These are phyloP conservation scores for Stentor coeruleus DNA, from an alignment of 73 alveolate genomes.

Conservation along the genomic window DNA sequence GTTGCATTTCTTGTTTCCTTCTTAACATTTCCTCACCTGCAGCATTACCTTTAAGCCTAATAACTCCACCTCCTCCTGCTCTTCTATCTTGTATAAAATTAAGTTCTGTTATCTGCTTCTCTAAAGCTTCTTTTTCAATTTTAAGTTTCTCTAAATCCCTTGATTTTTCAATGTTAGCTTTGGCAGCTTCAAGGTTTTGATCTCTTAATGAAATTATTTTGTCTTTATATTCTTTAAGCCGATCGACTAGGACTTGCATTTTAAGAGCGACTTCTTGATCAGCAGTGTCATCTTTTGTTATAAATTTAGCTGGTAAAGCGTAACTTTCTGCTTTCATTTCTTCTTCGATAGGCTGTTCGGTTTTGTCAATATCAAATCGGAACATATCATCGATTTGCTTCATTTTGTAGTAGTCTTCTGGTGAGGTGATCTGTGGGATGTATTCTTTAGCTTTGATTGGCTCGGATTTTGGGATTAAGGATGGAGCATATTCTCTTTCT, in stretches of 20 bases:
- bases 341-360: too few species aligned
- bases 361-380: background rate
- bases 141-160: constrained; percentile 45
- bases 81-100: constrained; percentile 38
- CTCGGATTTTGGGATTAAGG: background rate
- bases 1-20: constrained; percentile 43
- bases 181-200: constrained; percentile 50
- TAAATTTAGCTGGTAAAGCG: constrained; percentile 22
- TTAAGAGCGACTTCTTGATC: constrained; percentile 33
- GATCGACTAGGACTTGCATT: constrained; percentile 49
- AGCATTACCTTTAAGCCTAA: constrained; percentile 49
- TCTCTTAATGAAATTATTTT: constrained; percentile 56
- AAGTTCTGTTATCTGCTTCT: constrained; percentile 47
- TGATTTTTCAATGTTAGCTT: constrained; percentile 33
- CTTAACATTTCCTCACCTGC: constrained; percentile 47
- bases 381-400: background rate
- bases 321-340: constrained; percentile 1
- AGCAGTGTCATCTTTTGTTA: constrained; percentile 27
- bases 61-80: constrained; percentile 51
- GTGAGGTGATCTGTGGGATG: background rate
- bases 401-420: background rate
- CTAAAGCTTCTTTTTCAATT: constrained; percentile 43
- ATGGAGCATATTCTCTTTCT: background rate
- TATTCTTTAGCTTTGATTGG: background rate
- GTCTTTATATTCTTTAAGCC: constrained; percentile 42